A percentile compares a stretch with the other conserved stretches of the same genome.
phyloP scores from a whole-genome alignment of 345 rosid genomes.

The Rhizophora mangle region DNA sequence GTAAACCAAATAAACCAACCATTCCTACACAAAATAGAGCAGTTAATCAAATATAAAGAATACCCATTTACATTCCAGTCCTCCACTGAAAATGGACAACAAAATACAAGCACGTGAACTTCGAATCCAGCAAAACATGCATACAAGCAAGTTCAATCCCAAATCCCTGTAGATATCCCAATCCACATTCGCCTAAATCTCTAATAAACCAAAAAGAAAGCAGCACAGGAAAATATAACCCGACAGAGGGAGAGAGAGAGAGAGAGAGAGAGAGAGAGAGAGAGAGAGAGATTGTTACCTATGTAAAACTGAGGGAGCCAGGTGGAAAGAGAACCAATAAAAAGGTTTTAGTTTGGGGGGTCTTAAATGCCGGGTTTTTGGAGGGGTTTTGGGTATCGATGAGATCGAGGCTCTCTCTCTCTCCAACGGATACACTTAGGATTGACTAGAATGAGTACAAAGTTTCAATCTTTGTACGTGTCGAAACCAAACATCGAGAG shows the following conservation, averaged over 20 bases:
- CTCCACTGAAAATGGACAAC: not conserved
- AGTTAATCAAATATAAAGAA: constrained; percentile 1
- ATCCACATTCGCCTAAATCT: constrained; percentile 14
- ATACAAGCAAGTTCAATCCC: not conserved
- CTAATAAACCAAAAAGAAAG: constrained; percentile 3
- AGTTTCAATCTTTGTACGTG: not conserved
- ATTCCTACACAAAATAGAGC: not conserved
- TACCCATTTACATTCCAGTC: constrained; percentile 8
- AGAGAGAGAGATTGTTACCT: constrained; percentile 8
- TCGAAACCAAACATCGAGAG: not conserved
- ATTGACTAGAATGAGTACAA: not conserved
- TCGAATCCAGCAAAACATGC: not conserved
- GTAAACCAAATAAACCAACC: not conserved
- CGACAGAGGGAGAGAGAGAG: constrained; percentile 3
- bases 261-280: constrained; percentile 3
- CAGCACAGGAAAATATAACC: not conserved
- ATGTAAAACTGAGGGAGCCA: constrained; percentile 27
- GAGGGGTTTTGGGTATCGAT: not conserved
- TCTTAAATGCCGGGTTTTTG: not conserved
- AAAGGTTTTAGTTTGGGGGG: not conserved
- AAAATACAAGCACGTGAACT: not conserved
- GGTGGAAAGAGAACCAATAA: not conserved
- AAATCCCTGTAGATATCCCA: constrained; percentile 8
- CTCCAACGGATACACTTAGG: not conserved
- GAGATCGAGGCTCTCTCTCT: not conserved